Evolutionary conservation across 108 stramenopile species (phyloP).

Genomic region (Skeletonema costatum): DNA sequence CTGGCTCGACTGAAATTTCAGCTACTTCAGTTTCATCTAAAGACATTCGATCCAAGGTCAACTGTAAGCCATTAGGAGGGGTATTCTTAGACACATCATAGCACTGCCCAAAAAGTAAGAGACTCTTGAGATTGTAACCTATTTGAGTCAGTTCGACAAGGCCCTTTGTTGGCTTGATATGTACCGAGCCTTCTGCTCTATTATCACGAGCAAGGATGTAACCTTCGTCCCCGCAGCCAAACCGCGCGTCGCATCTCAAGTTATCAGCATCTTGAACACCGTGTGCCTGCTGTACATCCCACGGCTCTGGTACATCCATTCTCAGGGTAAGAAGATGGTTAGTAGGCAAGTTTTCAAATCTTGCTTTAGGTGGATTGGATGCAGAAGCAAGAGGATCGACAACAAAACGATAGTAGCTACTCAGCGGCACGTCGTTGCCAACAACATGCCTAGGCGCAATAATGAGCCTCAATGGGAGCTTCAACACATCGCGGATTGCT

Average conservation of each 20-base stretch:
- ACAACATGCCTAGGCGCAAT: constrained; percentile 67
- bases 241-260: constrained; percentile 81
- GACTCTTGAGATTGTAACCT: constrained; percentile 85
- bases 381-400: constrained; percentile 61
- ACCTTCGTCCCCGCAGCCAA: constrained; percentile 68
- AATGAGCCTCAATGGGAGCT: constrained; percentile 69
- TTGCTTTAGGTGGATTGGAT: constrained; percentile 59
- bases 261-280: constrained; percentile 96
- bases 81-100: constrained; percentile 62
- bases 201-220: constrained; percentile 19
- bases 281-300: constrained; percentile 91
- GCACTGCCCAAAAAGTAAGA: constrained; percentile 95
- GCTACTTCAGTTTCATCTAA: background rate
- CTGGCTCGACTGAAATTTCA: constrained; percentile 46
- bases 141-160: constrained; percentile 63
- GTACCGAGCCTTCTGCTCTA: background rate
- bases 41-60: constrained; percentile 68
- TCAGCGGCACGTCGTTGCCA: constrained; percentile 82
- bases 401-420: constrained; percentile 94
- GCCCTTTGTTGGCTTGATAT: background rate
- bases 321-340: constrained; percentile 92
- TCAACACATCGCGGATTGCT: constrained; percentile 76
- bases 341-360: constrained; percentile 84
- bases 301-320: constrained; percentile 95
- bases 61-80: constrained; percentile 95